Conservation (phyloP, 176 grass and related monocot genomes). For the Cymbopogon citratus region DNA sequence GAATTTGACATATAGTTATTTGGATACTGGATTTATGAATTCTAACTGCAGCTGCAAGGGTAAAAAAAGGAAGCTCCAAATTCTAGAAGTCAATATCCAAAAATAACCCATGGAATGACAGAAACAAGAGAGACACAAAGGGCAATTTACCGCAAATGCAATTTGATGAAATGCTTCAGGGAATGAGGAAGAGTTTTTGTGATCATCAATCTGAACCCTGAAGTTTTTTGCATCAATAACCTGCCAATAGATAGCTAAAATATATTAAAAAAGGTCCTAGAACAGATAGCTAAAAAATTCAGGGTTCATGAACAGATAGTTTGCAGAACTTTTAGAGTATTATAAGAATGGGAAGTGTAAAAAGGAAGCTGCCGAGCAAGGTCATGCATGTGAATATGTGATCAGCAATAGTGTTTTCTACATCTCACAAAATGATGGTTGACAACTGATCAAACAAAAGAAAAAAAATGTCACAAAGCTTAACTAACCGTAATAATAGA, state of each 20-base stretch:
- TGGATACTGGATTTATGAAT: not conserved
- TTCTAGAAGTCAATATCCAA: slow-evolving; percentile 7
- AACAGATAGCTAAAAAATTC: too few species aligned
- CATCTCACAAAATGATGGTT: not conserved
- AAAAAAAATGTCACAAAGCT: not conserved
- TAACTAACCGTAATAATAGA: slow-evolving; percentile 92
- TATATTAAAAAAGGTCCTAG: not conserved
- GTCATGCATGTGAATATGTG: not conserved
- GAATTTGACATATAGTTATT: slow-evolving; percentile 13
- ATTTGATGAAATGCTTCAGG: slow-evolving; percentile 95
- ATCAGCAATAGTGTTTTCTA: slow-evolving; percentile 12
- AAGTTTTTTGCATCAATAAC: slow-evolving; percentile 94
- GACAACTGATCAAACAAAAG: not conserved
- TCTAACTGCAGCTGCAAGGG: not conserved
- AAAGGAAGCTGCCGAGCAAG: not conserved
- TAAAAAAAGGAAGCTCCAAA: not conserved
- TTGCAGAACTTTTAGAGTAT: not conserved
- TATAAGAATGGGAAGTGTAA: not conserved
- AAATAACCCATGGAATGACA: slow-evolving; percentile 14
- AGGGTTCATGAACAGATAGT: not conserved
- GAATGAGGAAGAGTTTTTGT: slow-evolving; percentile 61
- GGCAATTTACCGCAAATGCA: slow-evolving; percentile 80
- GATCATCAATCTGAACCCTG: slow-evolving; percentile 77
- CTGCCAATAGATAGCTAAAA: slow-evolving; percentile 32
- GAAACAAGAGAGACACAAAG: not conserved